Conservation (phyloP, 2,329 filamentous ascomycete species). For the Hymenoscyphus occultus region DNA sequence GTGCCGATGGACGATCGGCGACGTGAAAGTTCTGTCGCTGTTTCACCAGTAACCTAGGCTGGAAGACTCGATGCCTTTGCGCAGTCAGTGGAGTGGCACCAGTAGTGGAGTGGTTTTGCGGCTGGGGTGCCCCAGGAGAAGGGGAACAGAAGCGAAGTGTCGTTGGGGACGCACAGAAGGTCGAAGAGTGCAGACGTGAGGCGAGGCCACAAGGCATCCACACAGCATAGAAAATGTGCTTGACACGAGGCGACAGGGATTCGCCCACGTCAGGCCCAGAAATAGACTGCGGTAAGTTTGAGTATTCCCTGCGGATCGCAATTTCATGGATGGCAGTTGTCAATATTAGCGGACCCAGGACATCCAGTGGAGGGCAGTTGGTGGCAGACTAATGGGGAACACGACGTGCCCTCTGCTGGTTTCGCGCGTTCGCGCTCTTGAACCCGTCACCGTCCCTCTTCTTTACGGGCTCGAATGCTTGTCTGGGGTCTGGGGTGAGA, state of each 20-base stretch:
- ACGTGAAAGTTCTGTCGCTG: not conserved
- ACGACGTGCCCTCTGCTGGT: too few species aligned
- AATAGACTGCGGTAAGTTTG: not conserved
- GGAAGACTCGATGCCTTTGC: not conserved
- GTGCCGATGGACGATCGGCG: not conserved
- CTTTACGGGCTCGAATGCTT: too few species aligned
- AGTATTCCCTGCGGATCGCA: not conserved
- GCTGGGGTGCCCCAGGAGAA: not conserved
- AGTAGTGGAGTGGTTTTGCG: not conserved
- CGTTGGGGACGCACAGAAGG: not conserved
- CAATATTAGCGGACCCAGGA: conserved; percentile 1
- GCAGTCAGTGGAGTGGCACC: not conserved
- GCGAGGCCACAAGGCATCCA: too few species aligned
- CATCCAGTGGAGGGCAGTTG: not conserved
- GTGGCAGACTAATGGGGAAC: not conserved
- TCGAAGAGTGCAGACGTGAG: not conserved
- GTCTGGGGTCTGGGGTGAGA: too few species aligned
- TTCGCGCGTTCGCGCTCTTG: too few species aligned
- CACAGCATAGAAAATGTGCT: not conserved
- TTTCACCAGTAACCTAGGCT: not conserved
- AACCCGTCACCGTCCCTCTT: too few species aligned
- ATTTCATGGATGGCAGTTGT: not conserved
- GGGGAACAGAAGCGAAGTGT: not conserved
- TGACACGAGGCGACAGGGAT: conserved; percentile 4
- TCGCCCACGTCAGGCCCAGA: not conserved